Base-by-base conservation (phyloP, 73 alveolate genomes). In the Paraurostyla sp. region DNA sequence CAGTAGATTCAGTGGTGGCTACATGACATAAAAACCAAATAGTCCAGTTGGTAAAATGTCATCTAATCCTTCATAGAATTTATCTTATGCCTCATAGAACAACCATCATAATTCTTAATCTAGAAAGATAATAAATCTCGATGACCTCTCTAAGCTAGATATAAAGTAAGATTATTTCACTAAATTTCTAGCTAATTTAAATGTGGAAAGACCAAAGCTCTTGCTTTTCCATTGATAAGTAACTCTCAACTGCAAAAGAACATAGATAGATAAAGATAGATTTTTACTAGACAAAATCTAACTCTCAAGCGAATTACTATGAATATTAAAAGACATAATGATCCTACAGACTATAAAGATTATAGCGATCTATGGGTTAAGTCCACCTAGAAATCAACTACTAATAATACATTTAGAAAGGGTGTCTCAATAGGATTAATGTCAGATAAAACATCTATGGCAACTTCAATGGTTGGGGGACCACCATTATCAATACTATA, bases 281-380 rank as follows among this genome's bases (percentile, higher is more conserved):
- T 48, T 18, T 45, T 87, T 83, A 87, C 88, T 29, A 49, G 93
- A 23, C 54, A 85, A 58, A 85, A 87, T 1, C 54, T 87, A 25
- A 87, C 93, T 11, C 62, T 73, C 62, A 58, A 41, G 27, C 71
- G 71, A 59, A 87, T 87, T 7, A 54, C 57, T 13, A 49, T 36
- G 58, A 87, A 87, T 42, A 60, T 87, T 30, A 27, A 42, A 0
- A 0, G 36, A 20, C 89, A 87, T 43, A 87, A 87, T 42, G 87
- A 87, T 0, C 89, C 93, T 9, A 30, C 40, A 15, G 93, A 87
- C 25, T n/a, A 16, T 7, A 73, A 52, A n/a, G 32, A 51, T 18
- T 71, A 75, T 45, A 32, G 49, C 3, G 89, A 65, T 50, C 11
- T 76, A 29, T 75, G 63, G 82, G 38, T 65, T 22, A 18, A 65